These are phyloP conservation scores for Aegilops tauschii DNA, from an alignment of 176 grass and related monocot genomes.

Conservation along the genomic window DNA sequence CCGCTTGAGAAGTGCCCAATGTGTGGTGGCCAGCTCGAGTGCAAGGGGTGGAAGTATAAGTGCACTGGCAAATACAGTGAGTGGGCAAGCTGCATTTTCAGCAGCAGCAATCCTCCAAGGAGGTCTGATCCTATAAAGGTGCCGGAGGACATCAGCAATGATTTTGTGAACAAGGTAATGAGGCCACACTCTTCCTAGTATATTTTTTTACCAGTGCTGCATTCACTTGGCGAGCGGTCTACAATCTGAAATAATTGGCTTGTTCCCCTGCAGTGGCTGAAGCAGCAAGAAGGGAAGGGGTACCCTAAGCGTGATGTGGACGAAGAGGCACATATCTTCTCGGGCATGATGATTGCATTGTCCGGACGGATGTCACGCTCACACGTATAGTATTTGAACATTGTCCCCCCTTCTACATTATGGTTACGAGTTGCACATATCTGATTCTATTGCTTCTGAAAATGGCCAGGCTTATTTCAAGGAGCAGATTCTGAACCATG, in stretches of 20 bases:
- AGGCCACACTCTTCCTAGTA: neutral
- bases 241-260: conserved; percentile 6
- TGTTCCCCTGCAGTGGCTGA: conserved; percentile 54
- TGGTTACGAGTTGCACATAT: neutral
- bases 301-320: conserved; percentile 47
- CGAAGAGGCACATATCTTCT: conserved; percentile 49
- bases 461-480: conserved; percentile 57
- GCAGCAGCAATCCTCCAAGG: conserved; percentile 42
- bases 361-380: conserved; percentile 75
- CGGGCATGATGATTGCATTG: conserved; percentile 61
- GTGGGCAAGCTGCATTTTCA: conserved; percentile 62
- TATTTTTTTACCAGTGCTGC: neutral
- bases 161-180: conserved; percentile 46
- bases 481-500: conserved; percentile 77
- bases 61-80: conserved; percentile 55
- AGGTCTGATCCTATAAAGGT: conserved; percentile 35
- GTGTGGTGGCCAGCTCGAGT: conserved; percentile 60
- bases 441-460: neutral
- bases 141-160: conserved; percentile 46
- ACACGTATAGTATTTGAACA: conserved; percentile 50
- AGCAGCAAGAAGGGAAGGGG: conserved; percentile 35
- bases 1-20: conserved; percentile 59
- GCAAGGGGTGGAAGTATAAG: conserved; percentile 47
- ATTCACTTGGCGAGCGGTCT: neutral
- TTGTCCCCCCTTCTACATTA: neutral